Evolutionary conservation across 768 basidiomycete species (phyloP).

Genomic region (Pholiota microspora): DNA sequence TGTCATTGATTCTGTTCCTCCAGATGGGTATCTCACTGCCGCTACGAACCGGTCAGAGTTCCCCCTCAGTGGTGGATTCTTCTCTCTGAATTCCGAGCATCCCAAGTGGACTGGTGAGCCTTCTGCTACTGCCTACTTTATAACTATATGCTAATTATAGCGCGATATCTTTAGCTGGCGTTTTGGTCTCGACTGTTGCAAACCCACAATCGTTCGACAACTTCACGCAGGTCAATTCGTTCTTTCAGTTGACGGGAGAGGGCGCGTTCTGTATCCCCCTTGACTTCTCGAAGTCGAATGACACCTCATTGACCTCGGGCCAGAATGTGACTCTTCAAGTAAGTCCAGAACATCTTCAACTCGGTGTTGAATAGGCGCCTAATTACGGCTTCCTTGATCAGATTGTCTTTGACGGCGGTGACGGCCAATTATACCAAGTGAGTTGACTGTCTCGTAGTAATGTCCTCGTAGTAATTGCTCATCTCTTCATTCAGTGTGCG

Average conservation of each 20-base stretch:
- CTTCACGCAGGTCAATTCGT: slow-evolving; percentile 55
- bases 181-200: slow-evolving; percentile 51
- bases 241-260: slow-evolving; percentile 49
- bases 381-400: slow-evolving; percentile 12
- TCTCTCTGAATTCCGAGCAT: slow-evolving; percentile 68
- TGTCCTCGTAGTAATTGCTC: background rate
- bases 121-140: slow-evolving; percentile 1
- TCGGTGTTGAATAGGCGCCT: background rate
- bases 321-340: slow-evolving; percentile 73
- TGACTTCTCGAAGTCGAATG: slow-evolving; percentile 50
- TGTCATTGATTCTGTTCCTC: slow-evolving; percentile 1
- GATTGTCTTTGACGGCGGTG: slow-evolving; percentile 67
- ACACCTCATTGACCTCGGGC: slow-evolving; percentile 54
- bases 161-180: slow-evolving; percentile 36
- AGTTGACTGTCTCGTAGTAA: slow-evolving; percentile 4
- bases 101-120: slow-evolving; percentile 53
- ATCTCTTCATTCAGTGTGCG: slow-evolving; percentile 54
- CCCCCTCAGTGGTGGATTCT: slow-evolving; percentile 61
- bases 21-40: slow-evolving; percentile 63
- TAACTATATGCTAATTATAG: background rate
- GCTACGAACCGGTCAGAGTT: slow-evolving; percentile 62
- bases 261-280: slow-evolving; percentile 70
- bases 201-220: slow-evolving; percentile 63
- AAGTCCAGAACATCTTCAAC: slow-evolving; percentile 1
- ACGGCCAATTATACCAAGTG: slow-evolving; percentile 71